These are phyloP conservation scores for Saccharomyces pastorianus DNA, from an alignment of 1,139 yeast genomes.

Conservation along the genomic window DNA sequence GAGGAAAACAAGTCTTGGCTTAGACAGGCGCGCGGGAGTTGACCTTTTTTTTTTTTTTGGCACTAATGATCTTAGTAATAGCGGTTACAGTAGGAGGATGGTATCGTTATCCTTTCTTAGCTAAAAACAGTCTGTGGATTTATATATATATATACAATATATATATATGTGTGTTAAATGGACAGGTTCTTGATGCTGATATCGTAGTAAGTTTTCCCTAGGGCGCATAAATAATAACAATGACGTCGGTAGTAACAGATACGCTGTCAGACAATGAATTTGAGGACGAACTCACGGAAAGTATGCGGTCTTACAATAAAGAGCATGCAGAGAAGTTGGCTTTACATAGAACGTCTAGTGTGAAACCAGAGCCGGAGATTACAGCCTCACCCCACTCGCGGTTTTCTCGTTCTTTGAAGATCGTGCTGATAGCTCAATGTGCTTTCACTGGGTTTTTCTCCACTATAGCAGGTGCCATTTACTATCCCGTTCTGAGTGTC, in stretches of 20 bases:
- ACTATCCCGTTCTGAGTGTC: slow-evolving; percentile 60
- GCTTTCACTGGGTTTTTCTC: slow-evolving; percentile 51
- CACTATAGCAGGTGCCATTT: slow-evolving; percentile 60
- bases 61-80: background rate
- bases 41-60: background rate
- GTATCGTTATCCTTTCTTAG: background rate
- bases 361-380: slow-evolving; percentile 7
- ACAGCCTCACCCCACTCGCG: slow-evolving; percentile 29
- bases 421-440: slow-evolving; percentile 34
- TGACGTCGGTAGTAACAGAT: background rate
- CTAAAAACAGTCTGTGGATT: background rate
- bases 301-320: too few relatives aligned
- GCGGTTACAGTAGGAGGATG: background rate
- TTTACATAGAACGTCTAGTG: slow-evolving; percentile 6
- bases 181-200: background rate
- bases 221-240: background rate
- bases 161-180: background rate
- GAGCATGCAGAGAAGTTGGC: too few relatives aligned
- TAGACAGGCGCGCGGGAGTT: background rate
- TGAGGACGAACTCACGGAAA: too few relatives aligned
- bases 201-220: background rate
- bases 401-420: slow-evolving; percentile 33
- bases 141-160: background rate
- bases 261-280: background rate
- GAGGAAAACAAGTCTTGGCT: background rate